Evolutionary conservation across 257 asterid species (phyloP).

Genomic region (Misopates orontium): DNA sequence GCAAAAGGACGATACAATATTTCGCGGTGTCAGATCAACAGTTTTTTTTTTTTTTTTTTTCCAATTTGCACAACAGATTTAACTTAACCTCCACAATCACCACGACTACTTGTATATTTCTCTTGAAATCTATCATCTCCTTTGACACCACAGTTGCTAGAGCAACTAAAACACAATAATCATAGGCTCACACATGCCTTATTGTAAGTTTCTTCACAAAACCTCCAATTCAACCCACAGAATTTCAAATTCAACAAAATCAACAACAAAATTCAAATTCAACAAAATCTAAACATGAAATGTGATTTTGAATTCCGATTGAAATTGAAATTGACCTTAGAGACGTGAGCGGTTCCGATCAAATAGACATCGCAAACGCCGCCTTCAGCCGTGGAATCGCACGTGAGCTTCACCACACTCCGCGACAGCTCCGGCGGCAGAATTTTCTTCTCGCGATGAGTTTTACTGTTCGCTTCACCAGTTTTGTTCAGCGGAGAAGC

Average conservation of each 20-base stretch:
- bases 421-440: slow-evolving; percentile 69
- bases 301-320: too few species aligned
- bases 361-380: slow-evolving; percentile 83
- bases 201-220: too few species aligned
- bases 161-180: background rate
- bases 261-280: background rate
- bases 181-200: background rate
- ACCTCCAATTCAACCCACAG: too few species aligned
- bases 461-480: background rate
- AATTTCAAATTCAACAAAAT: too few species aligned
- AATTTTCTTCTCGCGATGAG: slow-evolving; percentile 41
- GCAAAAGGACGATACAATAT: background rate
- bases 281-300: background rate
- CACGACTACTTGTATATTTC: too few species aligned
- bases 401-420: slow-evolving; percentile 59
- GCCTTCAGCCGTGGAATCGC: slow-evolving; percentile 72
- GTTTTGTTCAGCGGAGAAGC: background rate
- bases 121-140: background rate
- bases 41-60: too few species aligned
- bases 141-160: background rate
- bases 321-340: slow-evolving; percentile 45
- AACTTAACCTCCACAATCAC: background rate
- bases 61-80: background rate
- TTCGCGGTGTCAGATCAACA: background rate
- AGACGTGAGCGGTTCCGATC: slow-evolving; percentile 91